Evolutionary conservation across 2,329 filamentous ascomycete genomes (phyloP).

Genomic region (Sclerotinia minor): DNA sequence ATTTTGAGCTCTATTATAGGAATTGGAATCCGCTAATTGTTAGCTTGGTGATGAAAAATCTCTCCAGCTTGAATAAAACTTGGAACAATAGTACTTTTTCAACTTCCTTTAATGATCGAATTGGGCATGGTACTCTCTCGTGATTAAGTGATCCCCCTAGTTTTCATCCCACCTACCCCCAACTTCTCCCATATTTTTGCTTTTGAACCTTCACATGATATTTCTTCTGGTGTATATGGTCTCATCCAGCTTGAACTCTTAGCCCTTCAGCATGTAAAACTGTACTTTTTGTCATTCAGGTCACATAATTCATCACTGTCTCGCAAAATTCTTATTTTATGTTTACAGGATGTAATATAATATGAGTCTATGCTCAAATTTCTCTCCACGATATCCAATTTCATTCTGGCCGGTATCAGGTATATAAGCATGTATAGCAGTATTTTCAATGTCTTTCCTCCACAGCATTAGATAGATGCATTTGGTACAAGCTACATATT

Average conservation of each 20-base stretch:
- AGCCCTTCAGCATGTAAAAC: no score
- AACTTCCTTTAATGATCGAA: background rate
- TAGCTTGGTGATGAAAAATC: background rate
- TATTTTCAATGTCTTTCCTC: rapidly evolving
- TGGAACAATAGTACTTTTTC: background rate
- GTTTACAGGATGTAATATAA: rapidly evolving
- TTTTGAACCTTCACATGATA: background rate
- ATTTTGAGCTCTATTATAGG: background rate
- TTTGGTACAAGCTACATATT: background rate
- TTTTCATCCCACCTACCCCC: no score
- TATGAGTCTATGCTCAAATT: background rate
- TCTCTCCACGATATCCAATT: no score
- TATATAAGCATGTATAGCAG: background rate
- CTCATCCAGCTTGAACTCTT: no score
- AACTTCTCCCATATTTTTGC: background rate
- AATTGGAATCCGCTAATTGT: background rate
- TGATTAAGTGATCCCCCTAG: background rate
- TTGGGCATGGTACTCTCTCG: no score
- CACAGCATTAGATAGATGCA: background rate
- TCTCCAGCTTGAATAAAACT: background rate
- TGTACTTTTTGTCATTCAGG: rapidly evolving
- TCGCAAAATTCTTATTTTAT: no score
- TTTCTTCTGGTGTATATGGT: background rate
- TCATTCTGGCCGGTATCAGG: no score
- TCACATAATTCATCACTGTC: background rate